phyloP scores from a whole-genome alignment of 148 eudicot species.

The Cornus florida region DNA sequence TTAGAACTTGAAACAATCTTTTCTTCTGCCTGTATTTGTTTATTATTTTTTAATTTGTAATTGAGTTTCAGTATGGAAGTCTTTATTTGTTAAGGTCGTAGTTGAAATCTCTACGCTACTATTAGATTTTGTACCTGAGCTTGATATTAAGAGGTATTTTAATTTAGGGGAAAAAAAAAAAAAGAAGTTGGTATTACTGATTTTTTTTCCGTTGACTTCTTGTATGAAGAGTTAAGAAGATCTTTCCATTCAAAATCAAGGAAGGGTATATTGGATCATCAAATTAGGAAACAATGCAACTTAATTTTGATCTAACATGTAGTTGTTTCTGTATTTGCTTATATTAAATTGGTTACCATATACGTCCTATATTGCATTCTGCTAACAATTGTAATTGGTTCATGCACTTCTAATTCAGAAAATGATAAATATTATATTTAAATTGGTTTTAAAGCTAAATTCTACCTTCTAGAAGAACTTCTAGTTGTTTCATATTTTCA shows the following conservation, averaged over 20 bases:
- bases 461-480: background rate
- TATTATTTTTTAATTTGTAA: too few species aligned
- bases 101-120: too few species aligned
- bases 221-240: background rate
- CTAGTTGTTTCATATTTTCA: background rate
- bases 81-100: too few species aligned
- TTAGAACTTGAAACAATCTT: too few species aligned
- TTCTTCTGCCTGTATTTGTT: too few species aligned
- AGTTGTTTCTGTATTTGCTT: slow-evolving; percentile 6
- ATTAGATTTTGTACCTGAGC: too few species aligned
- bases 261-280: background rate
- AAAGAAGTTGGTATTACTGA: background rate
- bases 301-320: background rate
- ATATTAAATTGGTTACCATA: background rate
- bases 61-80: too few species aligned
- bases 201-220: background rate
- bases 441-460: background rate
- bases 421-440: background rate
- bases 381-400: background rate
- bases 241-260: background rate
- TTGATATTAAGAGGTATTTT: too few species aligned
- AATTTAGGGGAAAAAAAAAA: too few species aligned
- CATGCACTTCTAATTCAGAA: background rate
- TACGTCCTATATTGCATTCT: background rate
- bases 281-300: background rate